A percentile compares a stretch with the other conserved stretches of the same genome.
Evolutionary conservation across 164 flowering plant genomes (phyloP).

Genomic region (Magnolia sinica): DNA sequence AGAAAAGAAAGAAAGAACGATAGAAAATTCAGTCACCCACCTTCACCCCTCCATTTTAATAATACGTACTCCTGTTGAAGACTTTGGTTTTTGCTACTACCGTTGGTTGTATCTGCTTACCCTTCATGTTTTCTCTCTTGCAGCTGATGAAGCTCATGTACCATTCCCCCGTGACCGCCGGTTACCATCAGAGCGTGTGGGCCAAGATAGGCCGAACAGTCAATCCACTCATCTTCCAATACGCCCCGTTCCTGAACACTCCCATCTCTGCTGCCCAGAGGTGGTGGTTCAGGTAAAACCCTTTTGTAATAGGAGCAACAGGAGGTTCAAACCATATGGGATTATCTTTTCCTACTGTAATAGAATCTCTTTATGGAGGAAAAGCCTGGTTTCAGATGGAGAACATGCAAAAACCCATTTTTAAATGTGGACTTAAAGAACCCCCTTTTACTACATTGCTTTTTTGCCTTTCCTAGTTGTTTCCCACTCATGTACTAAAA

Average conservation of each 20-base stretch:
- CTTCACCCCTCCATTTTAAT: not conserved
- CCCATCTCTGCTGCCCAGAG: conserved; percentile 74
- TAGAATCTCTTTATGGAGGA: conserved; percentile 17
- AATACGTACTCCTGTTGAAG: not conserved
- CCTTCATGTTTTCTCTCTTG: conserved; percentile 3
- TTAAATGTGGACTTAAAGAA: conserved; percentile 3
- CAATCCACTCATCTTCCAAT: conserved; percentile 56
- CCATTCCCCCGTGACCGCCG: conserved; percentile 86
- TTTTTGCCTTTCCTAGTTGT: conserved; percentile 14
- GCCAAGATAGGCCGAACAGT: conserved; percentile 72
- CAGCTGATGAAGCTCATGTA: conserved; percentile 97
- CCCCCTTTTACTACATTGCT: conserved; percentile 10
- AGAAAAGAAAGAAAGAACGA: not conserved
- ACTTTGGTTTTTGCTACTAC: not conserved
- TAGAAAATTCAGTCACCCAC: not conserved
- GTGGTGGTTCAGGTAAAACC: conserved; percentile 81
- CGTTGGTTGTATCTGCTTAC: not conserved
- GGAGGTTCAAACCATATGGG: conserved; percentile 9
- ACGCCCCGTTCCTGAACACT: conserved; percentile 75
- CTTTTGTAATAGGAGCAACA: not conserved
- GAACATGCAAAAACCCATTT: conserved; percentile 7
- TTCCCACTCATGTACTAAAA: conserved; percentile 10
- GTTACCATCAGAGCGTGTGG: conserved; percentile 94
- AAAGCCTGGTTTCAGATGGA: conserved; percentile 10
- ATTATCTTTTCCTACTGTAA: conserved; percentile 5